Percentiles rank a stretch among this genome's conserved stretches.
These are phyloP conservation scores for Euphorbia pulcherrima DNA, from an alignment of 345 rosid genomes.

Conservation along the genomic window DNA sequence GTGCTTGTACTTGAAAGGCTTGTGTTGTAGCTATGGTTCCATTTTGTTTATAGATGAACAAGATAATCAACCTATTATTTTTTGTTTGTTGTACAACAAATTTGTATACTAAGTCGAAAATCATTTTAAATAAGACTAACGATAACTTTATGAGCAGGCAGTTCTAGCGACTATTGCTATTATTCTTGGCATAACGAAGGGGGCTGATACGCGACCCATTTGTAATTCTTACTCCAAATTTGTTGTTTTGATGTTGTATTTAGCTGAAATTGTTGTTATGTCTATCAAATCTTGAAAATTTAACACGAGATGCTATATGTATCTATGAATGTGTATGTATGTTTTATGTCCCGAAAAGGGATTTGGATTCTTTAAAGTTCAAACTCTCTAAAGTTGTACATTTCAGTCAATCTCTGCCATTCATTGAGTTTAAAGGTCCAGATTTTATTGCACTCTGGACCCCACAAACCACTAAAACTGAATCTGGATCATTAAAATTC, in stretches of 20 bases:
- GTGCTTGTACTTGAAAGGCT: background rate
- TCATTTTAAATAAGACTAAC: background rate
- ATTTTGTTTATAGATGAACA: background rate
- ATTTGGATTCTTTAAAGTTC: too few relatives aligned
- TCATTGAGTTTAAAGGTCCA: too few relatives aligned
- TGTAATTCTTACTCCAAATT: too few relatives aligned
- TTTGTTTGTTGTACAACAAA: background rate
- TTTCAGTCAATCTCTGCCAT: too few relatives aligned
- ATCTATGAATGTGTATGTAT: background rate
- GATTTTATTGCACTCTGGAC: too few relatives aligned
- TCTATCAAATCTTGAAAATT: background rate
- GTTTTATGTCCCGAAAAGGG: too few relatives aligned
- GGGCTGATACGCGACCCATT: too few relatives aligned
- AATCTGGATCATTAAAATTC: too few relatives aligned
- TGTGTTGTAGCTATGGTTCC: background rate
- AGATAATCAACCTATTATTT: background rate
- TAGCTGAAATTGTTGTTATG: background rate
- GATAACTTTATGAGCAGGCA: slow-evolving; percentile 46
- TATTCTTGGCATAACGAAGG: slow-evolving; percentile 61
- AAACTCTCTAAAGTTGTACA: too few relatives aligned
- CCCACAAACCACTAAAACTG: too few relatives aligned
- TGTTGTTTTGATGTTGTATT: background rate
- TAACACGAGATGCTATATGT: background rate
- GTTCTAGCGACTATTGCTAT: slow-evolving; percentile 65
- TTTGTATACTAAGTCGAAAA: background rate